phyloP scores from a whole-genome alignment of 2,329 filamentous ascomycete species.

The Pseudohalonectria lignicola region DNA sequence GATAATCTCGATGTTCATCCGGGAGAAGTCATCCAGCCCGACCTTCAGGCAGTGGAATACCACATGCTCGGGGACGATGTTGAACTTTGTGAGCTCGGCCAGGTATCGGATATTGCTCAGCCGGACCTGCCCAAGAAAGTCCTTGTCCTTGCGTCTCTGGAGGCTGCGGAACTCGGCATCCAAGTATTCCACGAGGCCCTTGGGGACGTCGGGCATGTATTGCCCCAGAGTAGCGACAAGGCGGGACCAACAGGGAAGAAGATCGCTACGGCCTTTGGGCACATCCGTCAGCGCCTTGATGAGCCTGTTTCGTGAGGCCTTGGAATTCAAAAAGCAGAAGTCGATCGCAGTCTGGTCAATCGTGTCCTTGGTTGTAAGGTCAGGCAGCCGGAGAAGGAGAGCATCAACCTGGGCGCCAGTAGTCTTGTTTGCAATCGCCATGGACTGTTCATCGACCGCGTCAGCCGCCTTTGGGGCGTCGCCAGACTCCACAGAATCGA shows the following conservation, averaged over 20 bases:
- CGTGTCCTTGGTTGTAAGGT: slow-evolving; percentile 80
- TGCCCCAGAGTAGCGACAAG: slow-evolving; percentile 86
- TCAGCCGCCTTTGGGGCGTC: slow-evolving; percentile 40
- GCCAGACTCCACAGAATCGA: slow-evolving; percentile 39
- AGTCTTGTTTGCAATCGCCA: slow-evolving; percentile 93
- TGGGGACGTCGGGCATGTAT: slow-evolving; percentile 90
- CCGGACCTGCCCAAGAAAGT: slow-evolving; percentile 88
- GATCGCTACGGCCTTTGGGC: slow-evolving; percentile 83
- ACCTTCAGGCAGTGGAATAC: slow-evolving; percentile 99
- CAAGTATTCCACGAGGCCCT: slow-evolving; percentile 81
- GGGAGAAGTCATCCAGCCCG: slow-evolving; percentile 91
- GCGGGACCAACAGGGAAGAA: slow-evolving; percentile 84
- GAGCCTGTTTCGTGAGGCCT: slow-evolving; percentile 88
- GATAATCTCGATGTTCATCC: slow-evolving; percentile 99
- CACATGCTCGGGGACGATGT: slow-evolving; percentile 94
- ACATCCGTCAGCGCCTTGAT: slow-evolving; percentile 91
- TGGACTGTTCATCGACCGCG: slow-evolving; percentile 67
- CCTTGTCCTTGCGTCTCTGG: slow-evolving; percentile 93
- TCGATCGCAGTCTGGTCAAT: slow-evolving; percentile 91
- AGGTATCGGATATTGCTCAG: slow-evolving; percentile 95
- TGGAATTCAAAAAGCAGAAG: slow-evolving; percentile 97
- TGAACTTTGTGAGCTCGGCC: slow-evolving; percentile 94
- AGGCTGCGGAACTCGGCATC: slow-evolving; percentile 96
- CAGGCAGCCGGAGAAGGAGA: slow-evolving; percentile 75
- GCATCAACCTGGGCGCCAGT: slow-evolving; percentile 95